phyloP scores from a whole-genome alignment of 306 rosid genomes.

The Ormosia semicastrata region DNA sequence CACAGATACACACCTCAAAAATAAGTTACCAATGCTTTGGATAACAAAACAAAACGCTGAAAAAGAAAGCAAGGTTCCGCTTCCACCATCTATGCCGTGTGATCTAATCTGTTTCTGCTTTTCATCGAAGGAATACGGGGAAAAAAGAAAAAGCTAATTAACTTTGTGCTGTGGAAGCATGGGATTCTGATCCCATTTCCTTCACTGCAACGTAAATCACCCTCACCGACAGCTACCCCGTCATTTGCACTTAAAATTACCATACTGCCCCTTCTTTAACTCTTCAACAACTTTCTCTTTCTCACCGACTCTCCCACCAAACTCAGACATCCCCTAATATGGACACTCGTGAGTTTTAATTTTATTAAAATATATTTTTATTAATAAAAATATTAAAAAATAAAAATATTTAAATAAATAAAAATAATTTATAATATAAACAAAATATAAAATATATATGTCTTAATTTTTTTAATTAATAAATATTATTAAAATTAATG shows the following conservation, averaged over 20 bases:
- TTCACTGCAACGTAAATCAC: background rate
- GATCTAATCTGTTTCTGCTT: background rate
- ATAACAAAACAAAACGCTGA: too few species aligned
- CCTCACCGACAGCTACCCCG: conserved; percentile 25
- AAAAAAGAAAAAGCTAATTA: background rate
- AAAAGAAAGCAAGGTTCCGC: background rate
- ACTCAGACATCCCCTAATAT: too few species aligned
- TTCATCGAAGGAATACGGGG: background rate
- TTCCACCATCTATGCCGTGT: background rate
- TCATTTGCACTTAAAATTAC: background rate
- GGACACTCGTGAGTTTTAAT: too few species aligned
- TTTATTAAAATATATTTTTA: too few species aligned
- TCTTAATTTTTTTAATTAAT: too few species aligned
- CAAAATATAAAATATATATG: too few species aligned
- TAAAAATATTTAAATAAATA: too few species aligned
- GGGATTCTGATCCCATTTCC: background rate
- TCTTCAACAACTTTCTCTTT: background rate
- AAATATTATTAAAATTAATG: too few species aligned
- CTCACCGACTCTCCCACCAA: conserved; percentile 13
- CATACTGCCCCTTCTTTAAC: conserved; percentile 1
- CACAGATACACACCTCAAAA: too few species aligned
- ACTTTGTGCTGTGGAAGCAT: conserved; percentile 2
- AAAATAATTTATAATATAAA: too few species aligned
- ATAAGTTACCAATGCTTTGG: too few species aligned
- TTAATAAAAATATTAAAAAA: too few species aligned